Percentiles rank a stretch among this genome's conserved stretches.
Evolutionary conservation across 257 asterid species (phyloP).

Genomic region (Oldenlandia corymbosa): DNA sequence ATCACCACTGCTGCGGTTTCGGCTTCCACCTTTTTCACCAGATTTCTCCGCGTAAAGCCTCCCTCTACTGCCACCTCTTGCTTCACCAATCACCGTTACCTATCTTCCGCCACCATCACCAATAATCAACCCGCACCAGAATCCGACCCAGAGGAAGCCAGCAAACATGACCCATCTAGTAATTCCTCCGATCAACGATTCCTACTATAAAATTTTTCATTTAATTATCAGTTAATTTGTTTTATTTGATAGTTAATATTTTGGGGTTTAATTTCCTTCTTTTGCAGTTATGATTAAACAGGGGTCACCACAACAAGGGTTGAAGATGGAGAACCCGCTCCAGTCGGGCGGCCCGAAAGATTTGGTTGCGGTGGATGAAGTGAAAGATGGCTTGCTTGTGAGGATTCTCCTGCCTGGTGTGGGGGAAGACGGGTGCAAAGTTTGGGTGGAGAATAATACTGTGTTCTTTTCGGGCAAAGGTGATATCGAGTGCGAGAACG

Average conservation of each 20-base stretch:
- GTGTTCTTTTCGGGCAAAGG: slow-evolving; percentile 23
- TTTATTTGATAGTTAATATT: background rate
- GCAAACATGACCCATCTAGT: slow-evolving; percentile 9
- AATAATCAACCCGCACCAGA: no score
- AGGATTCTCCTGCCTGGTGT: slow-evolving; percentile 27
- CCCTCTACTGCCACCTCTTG: background rate
- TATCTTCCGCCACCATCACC: slow-evolving; percentile 5
- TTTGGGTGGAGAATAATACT: slow-evolving; percentile 23
- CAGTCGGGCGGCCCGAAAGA: slow-evolving; percentile 24
- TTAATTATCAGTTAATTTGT: background rate
- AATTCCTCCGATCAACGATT: background rate
- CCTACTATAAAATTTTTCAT: background rate
- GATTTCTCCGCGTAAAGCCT: background rate
- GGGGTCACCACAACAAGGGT: slow-evolving; percentile 9
- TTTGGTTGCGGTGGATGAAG: slow-evolving; percentile 20
- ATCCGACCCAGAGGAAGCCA: background rate
- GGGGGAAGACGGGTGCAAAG: slow-evolving; percentile 21
- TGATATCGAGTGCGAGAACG: slow-evolving; percentile 17
- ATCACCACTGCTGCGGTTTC: background rate
- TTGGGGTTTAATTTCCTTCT: background rate
- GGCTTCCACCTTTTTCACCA: slow-evolving; percentile 5
- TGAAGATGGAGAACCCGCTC: slow-evolving; percentile 34
- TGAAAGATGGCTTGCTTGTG: slow-evolving; percentile 19
- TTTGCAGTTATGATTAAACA: slow-evolving; percentile 10
- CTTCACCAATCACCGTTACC: background rate